phyloP scores from a whole-genome alignment of 2,329 filamentous ascomycete species.

The Amauroascus verrucosus region DNA sequence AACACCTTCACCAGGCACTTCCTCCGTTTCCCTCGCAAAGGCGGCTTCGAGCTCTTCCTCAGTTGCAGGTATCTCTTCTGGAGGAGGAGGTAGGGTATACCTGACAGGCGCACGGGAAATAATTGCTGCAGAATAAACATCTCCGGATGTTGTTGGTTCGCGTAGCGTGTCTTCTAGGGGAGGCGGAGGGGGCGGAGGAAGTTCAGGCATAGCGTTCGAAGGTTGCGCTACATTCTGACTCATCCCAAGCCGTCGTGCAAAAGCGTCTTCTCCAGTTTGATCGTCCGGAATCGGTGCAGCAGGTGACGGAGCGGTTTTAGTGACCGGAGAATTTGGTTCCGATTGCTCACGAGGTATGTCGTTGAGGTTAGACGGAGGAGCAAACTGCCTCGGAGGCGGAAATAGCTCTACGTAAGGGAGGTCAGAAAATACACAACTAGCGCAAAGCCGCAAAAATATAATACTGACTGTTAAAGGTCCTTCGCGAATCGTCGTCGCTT shows the following conservation, averaged over 20 bases:
- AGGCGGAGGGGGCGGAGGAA: slow-evolving; percentile 19
- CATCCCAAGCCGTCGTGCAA: slow-evolving; percentile 52
- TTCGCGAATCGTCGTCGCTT: slow-evolving; percentile 41
- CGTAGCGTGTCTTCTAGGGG: slow-evolving; percentile 26
- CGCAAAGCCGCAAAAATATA: slow-evolving; percentile 2
- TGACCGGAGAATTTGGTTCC: slow-evolving; percentile 11
- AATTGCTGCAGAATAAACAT: slow-evolving; percentile 40
- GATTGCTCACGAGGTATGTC: slow-evolving; percentile 25
- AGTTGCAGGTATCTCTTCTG: slow-evolving; percentile 44
- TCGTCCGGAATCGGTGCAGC: slow-evolving; percentile 45
- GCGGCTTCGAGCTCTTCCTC: slow-evolving; percentile 44
- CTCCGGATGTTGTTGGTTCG: slow-evolving; percentile 33
- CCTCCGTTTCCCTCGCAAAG: slow-evolving; percentile 32
- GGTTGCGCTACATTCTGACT: slow-evolving; percentile 33
- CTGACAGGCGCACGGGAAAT: slow-evolving; percentile 71
- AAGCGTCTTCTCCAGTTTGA: slow-evolving; percentile 59
- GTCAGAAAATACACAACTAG: slow-evolving; percentile 8
- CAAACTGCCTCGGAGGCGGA: slow-evolving; percentile 43
- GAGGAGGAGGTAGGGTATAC: slow-evolving; percentile 50
- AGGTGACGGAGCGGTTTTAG: slow-evolving; percentile 26
- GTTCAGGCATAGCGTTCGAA: slow-evolving; percentile 6
- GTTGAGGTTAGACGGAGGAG: slow-evolving; percentile 41
- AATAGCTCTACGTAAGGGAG: slow-evolving; percentile 35
- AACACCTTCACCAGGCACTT: slow-evolving; percentile 25
- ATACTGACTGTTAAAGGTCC: slow-evolving; percentile 39